A percentile compares a stretch with the other conserved stretches of the same genome.
Conservation (phyloP, 1,139 yeast genomes). For the Geotrichum reessii region DNA sequence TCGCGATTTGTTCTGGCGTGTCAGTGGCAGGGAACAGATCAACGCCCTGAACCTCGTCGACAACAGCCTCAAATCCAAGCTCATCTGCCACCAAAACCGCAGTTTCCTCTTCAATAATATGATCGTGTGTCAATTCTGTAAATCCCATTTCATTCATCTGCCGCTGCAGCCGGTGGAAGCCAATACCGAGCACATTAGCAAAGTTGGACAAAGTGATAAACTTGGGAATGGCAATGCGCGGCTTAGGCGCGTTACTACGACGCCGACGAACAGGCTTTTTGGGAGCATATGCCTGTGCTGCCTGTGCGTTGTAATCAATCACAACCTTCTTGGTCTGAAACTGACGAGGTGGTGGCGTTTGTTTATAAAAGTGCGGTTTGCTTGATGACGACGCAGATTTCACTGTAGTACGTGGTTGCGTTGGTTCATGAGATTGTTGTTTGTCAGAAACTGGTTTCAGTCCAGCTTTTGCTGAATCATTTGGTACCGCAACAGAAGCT, state of each 20-base stretch:
- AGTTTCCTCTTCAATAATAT: slow-evolving; percentile 78
- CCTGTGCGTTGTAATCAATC: not conserved
- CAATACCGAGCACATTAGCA: slow-evolving; percentile 62
- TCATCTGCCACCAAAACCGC: slow-evolving; percentile 86
- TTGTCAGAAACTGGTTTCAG: not conserved
- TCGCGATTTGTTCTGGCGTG: slow-evolving; percentile 25
- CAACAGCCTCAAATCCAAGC: slow-evolving; percentile 60
- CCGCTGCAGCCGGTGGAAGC: slow-evolving; percentile 53
- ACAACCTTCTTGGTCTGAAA: not conserved
- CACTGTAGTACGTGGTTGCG: not conserved
- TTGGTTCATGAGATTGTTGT: not conserved
- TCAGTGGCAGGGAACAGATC: slow-evolving; percentile 52
- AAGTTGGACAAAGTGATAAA: slow-evolving; percentile 70
- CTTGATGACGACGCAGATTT: too few species aligned
- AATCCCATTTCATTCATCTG: slow-evolving; percentile 68
- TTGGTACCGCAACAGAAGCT: not conserved
- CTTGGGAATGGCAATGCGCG: slow-evolving; percentile 54
- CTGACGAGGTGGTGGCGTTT: not conserved
- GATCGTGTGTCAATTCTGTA: slow-evolving; percentile 66
- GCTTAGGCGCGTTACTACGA: slow-evolving; percentile 14
- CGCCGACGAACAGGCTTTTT: not conserved
- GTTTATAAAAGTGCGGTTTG: not conserved
- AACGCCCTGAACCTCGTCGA: slow-evolving; percentile 55
- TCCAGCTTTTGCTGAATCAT: too few species aligned
- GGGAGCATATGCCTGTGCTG: not conserved